Base-by-base conservation (phyloP, 306 rosid species). In the Hippophae rhamnoides region DNA sequence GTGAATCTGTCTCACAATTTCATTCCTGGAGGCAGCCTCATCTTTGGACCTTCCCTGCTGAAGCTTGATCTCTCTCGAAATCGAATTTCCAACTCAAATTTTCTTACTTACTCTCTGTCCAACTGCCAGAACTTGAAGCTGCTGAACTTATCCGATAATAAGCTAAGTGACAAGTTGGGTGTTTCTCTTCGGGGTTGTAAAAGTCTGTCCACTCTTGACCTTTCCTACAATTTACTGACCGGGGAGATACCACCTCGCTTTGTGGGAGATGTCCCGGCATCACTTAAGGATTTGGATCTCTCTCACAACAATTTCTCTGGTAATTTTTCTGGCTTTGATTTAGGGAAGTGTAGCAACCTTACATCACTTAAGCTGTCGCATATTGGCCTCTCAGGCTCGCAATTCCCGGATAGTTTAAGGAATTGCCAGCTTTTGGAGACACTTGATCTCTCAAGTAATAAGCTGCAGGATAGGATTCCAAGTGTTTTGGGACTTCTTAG, bases 31-130 rank as follows among this genome's bases (percentile, higher is more conserved):
- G 78, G 67, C 5, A 54, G 18, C 47, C 44, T 69, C 58, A 25
- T 14, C 3, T 49, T 62, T 4, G 70, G 63, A 40, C 26, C 72
- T 67, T 77, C 81, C 47, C 57, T 82, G 71, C 53, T 56, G 48
- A 74, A 75, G 43, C 75, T 85, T 8, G 92, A 84, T 57, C 25
- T 84, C 13, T 84, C 92, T 23, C 57, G 74, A 8, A 84, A 84
- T 69, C 71, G 14, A 14, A 43, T 84, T 62, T 67, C 83, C 10
- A 78, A 84, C 51, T 8, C 67, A 5, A 3, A n/a, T 14, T 44
- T 74, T 54, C 58, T 77, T 51, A 14, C 47, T 3, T 25, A 68
- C 47, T 62, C 73, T n/a, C 42, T 69, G 25, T 52, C 65, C 7
- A 69, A 62, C 38, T 82, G 83, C 41, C 63, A 58, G 23, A 57